These are phyloP conservation scores for Euphorbia peplus DNA, from an alignment of 345 rosid species.

Conservation along the genomic window DNA sequence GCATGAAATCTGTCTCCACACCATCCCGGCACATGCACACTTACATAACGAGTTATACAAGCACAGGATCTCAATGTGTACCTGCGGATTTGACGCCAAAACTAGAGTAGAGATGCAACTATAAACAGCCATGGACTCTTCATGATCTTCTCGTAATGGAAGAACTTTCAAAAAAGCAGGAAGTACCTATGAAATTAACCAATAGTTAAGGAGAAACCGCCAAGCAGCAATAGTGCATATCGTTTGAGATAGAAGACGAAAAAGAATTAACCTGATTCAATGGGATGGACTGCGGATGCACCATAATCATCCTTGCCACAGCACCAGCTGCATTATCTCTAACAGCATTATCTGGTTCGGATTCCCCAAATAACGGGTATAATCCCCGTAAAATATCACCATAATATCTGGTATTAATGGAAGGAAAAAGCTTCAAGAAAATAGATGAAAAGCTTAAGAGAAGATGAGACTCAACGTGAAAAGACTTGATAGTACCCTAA, in stretches of 20 bases:
- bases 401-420: slow-evolving; percentile 55
- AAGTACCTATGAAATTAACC: slow-evolving; percentile 58
- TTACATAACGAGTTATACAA: not conserved
- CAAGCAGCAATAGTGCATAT: not conserved
- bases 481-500: not conserved
- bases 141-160: slow-evolving; percentile 91
- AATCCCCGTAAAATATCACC: slow-evolving; percentile 71
- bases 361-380: slow-evolving; percentile 81
- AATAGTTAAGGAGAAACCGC: slow-evolving; percentile 11
- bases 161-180: slow-evolving; percentile 85
- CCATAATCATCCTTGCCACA: slow-evolving; percentile 95
- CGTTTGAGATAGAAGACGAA: too few relatives aligned
- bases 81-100: slow-evolving; percentile 82
- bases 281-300: slow-evolving; percentile 79
- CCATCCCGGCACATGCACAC: not conserved
- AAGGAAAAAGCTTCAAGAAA: slow-evolving; percentile 35
- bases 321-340: slow-evolving; percentile 99
- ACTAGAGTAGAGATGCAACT: slow-evolving; percentile 77
- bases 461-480: slow-evolving; percentile 14
- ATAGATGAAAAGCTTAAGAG: not conserved
- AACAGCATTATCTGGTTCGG: slow-evolving; percentile 92
- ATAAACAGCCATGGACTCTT: slow-evolving; percentile 89
- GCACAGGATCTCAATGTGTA: slow-evolving; percentile 12
- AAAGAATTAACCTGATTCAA: slow-evolving; percentile 65
- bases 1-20: not conserved